Base-by-base conservation (phyloP, 2,329 filamentous ascomycete genomes). In the Coniochaeta prunicola region DNA sequence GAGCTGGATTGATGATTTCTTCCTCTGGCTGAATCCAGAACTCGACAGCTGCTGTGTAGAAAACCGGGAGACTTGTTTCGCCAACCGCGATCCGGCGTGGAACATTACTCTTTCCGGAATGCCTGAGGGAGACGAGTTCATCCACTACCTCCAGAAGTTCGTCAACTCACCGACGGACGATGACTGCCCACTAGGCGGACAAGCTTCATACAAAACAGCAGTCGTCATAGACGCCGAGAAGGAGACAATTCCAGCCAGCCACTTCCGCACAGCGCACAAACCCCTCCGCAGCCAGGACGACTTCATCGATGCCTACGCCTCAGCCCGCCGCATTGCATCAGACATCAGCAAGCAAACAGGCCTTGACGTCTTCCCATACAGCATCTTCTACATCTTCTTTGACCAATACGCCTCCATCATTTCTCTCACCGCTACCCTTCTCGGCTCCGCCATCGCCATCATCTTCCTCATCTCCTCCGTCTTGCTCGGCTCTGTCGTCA, bases 381-480 rank as follows among this genome's bases (percentile, higher is more conserved):
- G 91, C 65, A 88, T 97, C 61, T 96, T 96, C 72, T 99, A 99
- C 77, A 92, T 99, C 71, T 99, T 97, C 82, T 99, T 99, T 71
- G 94, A 99, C 70, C 94, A 97, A 71, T 99, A 99, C 69, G 83
- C 91, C 6, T 84, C 84, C 59, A 97, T 99, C 61, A 85, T 96
- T 21, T 80, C 82, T 12, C 80, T 97, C 4, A 92, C 93, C 0
- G 88, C 83, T 0, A 85, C 88, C 0, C 83, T 99, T 1, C 82
- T 99, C 31, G 88, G 89, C 42, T 89, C 90, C 3, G 93, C 92
- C 0, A 79, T 97, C 15, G 90, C 82, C 28, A 90, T 96, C 64
- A 96, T 97, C 60, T 88, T 97, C 60, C 70, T 89, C 60, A 83
- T 99, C 53, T 88, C 91, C 0, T 86, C 88, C 0, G 66, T 92